Percentiles rank a stretch among this genome's conserved stretches.
Conservation (phyloP, 495 filamentous ascomycete genomes). For the Aspergillus incahuasiensis region DNA sequence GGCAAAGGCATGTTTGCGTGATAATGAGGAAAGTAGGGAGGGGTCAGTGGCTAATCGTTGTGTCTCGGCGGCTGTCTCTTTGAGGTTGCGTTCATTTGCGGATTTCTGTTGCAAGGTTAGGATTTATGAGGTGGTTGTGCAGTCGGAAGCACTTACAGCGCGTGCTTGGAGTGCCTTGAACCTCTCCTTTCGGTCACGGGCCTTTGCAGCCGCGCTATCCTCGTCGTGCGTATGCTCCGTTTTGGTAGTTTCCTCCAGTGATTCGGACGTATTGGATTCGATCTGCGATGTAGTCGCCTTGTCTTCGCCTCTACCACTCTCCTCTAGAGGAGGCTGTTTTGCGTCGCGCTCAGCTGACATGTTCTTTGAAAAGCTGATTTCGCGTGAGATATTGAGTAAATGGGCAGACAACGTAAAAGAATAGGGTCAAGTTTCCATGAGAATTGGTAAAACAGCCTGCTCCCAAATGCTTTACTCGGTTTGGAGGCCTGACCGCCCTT, state of each 20-base stretch:
- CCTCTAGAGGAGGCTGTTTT: background rate
- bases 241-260: background rate
- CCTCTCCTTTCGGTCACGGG: constrained; percentile 33
- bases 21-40: constrained; percentile 61
- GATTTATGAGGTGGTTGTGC: background rate
- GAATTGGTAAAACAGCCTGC: background rate
- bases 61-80: constrained; percentile 78
- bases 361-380: background rate
- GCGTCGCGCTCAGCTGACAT: constrained; percentile 12
- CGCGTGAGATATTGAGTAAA: background rate
- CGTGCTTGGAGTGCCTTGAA: constrained; percentile 86
- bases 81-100: constrained; percentile 70
- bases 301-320: background rate
- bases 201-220: constrained; percentile 29
- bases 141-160: constrained; percentile 43
- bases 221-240: constrained; percentile 15
- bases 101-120: constrained; percentile 51
- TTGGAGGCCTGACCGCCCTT: background rate
- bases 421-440: background rate
- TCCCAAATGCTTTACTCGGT: no score
- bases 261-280: background rate
- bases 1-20: constrained; percentile 77
- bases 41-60: constrained; percentile 76
- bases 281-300: background rate
- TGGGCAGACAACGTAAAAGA: background rate